These are phyloP conservation scores for Pluteus cervinus DNA, from an alignment of 768 basidiomycete species.

Conservation along the genomic window DNA sequence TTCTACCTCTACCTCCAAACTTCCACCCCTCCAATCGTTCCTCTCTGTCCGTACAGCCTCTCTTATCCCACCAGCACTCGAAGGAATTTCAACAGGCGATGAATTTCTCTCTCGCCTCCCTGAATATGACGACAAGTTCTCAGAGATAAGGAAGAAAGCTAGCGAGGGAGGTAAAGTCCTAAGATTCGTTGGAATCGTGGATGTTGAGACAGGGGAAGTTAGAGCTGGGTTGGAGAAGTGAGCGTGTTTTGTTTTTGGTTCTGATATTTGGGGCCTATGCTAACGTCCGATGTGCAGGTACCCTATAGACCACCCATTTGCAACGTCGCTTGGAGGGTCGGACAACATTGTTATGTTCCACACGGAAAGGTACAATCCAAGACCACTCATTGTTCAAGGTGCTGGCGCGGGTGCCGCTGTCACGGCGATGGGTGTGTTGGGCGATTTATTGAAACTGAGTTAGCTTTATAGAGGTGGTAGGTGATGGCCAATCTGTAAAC, in stretches of 20 bases:
- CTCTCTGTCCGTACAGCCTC: constrained; percentile 76
- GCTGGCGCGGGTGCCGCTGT: constrained; percentile 97
- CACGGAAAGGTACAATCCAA: constrained; percentile 81
- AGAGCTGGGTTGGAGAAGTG: constrained; percentile 89
- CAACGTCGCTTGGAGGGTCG: constrained; percentile 90
- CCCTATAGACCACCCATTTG: constrained; percentile 85
- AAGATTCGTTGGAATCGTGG: constrained; percentile 92
- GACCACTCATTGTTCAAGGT: constrained; percentile 92
- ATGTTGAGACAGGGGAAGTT: constrained; percentile 63
- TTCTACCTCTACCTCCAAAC: constrained; percentile 25
- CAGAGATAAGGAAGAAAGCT: constrained; percentile 71
- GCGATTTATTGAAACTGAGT: constrained; percentile 74
- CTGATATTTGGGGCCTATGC: not conserved
- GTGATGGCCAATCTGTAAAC: too few species aligned
- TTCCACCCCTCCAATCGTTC: constrained; percentile 70
- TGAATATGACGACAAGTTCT: constrained; percentile 78
- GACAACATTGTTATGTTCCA: constrained; percentile 99
- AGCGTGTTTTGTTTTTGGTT: constrained; percentile 20
- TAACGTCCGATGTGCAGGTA: constrained; percentile 50
- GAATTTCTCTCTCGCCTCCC: constrained; percentile 78
- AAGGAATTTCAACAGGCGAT: constrained; percentile 62
- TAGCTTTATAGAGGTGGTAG: too few species aligned
- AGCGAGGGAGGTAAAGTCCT: constrained; percentile 77
- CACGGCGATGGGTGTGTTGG: constrained; percentile 96
- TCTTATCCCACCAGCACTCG: constrained; percentile 75